Conservation (phyloP, 176 grass and related monocot genomes). For the Rhynchospora tenuis region DNA sequence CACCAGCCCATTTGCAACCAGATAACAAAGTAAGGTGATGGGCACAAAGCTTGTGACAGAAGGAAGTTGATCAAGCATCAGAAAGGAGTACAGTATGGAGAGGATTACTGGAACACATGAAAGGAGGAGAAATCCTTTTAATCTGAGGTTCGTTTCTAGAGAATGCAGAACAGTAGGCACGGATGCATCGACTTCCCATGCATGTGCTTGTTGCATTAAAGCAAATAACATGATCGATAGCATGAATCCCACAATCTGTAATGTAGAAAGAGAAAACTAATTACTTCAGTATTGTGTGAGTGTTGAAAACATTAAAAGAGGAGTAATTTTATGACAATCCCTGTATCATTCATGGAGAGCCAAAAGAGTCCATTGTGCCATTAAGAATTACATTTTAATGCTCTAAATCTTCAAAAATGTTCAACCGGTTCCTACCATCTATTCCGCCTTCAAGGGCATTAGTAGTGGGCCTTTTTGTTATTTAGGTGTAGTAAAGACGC, state of each 20-base stretch:
- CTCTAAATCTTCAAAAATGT: not conserved
- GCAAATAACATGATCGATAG: conserved; percentile 69
- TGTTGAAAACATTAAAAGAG: not conserved
- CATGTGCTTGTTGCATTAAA: conserved; percentile 69
- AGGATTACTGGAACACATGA: conserved; percentile 54
- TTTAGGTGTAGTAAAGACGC: not conserved
- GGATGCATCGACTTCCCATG: conserved; percentile 84
- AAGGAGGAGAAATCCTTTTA: conserved; percentile 52
- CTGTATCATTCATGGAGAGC: not conserved
- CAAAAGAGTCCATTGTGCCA: not conserved
- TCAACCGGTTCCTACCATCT: not conserved
- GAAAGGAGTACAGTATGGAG: conserved; percentile 39
- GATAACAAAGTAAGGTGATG: conserved; percentile 62
- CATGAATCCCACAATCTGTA: conserved; percentile 90
- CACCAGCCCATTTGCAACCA: conserved; percentile 74
- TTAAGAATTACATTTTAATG: not conserved
- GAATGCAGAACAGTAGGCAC: conserved; percentile 79
- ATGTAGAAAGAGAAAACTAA: conserved; percentile 1
- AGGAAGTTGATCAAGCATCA: conserved; percentile 38
- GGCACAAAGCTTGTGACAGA: conserved; percentile 52
- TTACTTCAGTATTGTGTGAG: not conserved
- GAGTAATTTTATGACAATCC: not conserved
- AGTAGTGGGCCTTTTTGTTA: not conserved
- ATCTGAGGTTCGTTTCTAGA: conserved; percentile 71
- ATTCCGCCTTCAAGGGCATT: not conserved